phyloP scores from a whole-genome alignment of 106 monocot genomes.

The Posidonia australis region DNA sequence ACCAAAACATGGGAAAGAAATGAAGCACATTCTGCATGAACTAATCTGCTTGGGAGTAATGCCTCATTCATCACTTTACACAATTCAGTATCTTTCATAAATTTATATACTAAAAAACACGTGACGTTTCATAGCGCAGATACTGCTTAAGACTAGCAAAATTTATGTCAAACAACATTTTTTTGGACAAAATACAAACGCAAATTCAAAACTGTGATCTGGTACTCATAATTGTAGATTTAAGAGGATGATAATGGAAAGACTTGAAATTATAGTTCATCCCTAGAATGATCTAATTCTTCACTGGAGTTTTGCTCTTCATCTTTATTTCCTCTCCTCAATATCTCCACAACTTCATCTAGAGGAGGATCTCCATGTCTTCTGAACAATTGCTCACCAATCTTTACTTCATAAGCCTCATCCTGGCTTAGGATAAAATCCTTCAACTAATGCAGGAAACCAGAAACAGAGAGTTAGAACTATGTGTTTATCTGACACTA shows the following conservation, averaged over 20 bases:
- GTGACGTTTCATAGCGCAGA: too few species aligned
- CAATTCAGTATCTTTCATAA: too few species aligned
- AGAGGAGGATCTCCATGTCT: constrained; percentile 85
- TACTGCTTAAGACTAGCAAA: too few species aligned
- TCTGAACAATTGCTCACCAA: constrained; percentile 62
- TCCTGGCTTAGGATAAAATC: constrained; percentile 71
- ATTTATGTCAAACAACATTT: too few species aligned
- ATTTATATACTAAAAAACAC: too few species aligned
- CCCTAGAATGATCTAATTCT: constrained; percentile 6
- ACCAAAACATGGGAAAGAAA: too few species aligned
- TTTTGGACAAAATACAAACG: too few species aligned
- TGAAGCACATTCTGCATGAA: too few species aligned
- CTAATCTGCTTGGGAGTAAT: too few species aligned
- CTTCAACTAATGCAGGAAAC: constrained; percentile 38
- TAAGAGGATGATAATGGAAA: neutral
- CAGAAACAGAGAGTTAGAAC: neutral
- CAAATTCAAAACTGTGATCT: too few species aligned
- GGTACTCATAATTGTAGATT: too few species aligned
- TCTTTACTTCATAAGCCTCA: constrained; percentile 90
- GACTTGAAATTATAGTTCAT: constrained; percentile 18
- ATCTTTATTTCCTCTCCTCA: constrained; percentile 7
- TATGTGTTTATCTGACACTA: neutral
- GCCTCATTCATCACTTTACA: too few species aligned
- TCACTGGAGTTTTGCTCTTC: neutral
- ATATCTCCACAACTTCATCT: constrained; percentile 46